Evolutionary conservation across 169 alveolate genomes (phyloP).

Genomic region (Besnoitia besnoiti): DNA sequence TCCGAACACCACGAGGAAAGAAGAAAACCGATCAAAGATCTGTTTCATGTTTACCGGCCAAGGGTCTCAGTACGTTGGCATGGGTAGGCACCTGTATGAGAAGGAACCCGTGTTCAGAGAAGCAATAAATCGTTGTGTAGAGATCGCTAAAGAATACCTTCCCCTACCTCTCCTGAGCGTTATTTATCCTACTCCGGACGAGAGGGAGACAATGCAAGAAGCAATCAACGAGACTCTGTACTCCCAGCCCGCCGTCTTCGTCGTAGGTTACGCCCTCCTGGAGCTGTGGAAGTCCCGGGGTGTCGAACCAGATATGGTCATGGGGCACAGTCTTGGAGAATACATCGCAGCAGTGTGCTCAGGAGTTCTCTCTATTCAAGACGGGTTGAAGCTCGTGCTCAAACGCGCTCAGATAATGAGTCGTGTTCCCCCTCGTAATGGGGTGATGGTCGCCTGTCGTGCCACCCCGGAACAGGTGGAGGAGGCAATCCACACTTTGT

Average conservation of each 20-base stretch:
- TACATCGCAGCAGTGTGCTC: conserved; percentile 78
- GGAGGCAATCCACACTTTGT: conserved; percentile 45
- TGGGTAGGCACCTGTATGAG: conserved; percentile 73
- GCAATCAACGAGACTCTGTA: conserved; percentile 43
- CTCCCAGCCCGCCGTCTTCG: conserved; percentile 72
- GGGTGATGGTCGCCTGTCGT: conserved; percentile 66
- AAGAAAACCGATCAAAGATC: conserved; percentile 37
- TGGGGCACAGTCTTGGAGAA: conserved; percentile 81
- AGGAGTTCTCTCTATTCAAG: conserved; percentile 72
- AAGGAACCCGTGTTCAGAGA: conserved; percentile 67
- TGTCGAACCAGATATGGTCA: conserved; percentile 75
- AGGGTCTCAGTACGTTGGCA: conserved; percentile 71
- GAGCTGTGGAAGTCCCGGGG: conserved; percentile 76
- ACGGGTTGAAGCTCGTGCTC: conserved; percentile 58
- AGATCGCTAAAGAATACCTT: conserved; percentile 36
- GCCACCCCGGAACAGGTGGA: conserved; percentile 53
- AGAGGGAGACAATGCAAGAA: conserved; percentile 15
- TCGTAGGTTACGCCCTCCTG: conserved; percentile 74
- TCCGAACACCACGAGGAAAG: not conserved
- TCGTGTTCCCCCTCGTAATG: conserved; percentile 37
- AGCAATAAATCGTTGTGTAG: conserved; percentile 54
- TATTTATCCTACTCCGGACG: conserved; percentile 57
- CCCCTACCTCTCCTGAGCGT: conserved; percentile 24
- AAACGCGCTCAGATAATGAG: conserved; percentile 53
- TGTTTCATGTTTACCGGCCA: conserved; percentile 75